Evolutionary conservation across 2,329 filamentous ascomycete species (phyloP), one percentile per base, ranked within the genome.

Genomic region (Fusarium citri): DNA sequence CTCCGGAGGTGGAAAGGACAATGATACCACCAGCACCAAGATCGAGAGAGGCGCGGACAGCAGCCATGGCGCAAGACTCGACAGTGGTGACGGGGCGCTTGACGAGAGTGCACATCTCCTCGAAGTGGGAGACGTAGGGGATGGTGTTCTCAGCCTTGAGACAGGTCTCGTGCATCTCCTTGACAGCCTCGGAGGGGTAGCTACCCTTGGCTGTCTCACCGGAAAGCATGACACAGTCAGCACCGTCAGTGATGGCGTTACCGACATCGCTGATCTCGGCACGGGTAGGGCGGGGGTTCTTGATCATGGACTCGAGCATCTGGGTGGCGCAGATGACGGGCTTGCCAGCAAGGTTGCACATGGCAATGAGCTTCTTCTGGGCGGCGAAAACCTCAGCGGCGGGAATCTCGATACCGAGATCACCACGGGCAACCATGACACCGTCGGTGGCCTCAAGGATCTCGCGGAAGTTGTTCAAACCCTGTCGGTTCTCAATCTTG

Each of bases 361-460:
- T 98, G 84, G 96, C 94, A 83, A 99, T 99, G 89, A 99, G 94
- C 93, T 99, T 99, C 92, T 99, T 99, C 88, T 99, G 96, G 60
- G 96, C 96, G 75, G 97, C 94, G 84, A 99, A 99, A 74, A 99
- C 96, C 88, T 99, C 96, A 72, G 95, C 94, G 67, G 96, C 95
- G 51, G 96, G 95, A 77, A 99, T 99, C 86, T 99, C 96, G 77
- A 99, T 99, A 87, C 96, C 96, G 31, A 81, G 78, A 80, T 98
- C 96, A 86, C 96, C 96, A 89, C 96, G 95, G 78, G 96, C 96
- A 75, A 99, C 96, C 96, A 99, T 99, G 86, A 99, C 94, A 88
- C 96, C 96, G 82, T 99, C 96, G 8, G 96, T 98, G 86, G 94
- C 94, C 79, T 89, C 88, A 66, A 99, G 90, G 78, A 99, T 99